phyloP scores from a whole-genome alignment of 768 basidiomycete genomes.

The Macrolepiota albuminosa region DNA sequence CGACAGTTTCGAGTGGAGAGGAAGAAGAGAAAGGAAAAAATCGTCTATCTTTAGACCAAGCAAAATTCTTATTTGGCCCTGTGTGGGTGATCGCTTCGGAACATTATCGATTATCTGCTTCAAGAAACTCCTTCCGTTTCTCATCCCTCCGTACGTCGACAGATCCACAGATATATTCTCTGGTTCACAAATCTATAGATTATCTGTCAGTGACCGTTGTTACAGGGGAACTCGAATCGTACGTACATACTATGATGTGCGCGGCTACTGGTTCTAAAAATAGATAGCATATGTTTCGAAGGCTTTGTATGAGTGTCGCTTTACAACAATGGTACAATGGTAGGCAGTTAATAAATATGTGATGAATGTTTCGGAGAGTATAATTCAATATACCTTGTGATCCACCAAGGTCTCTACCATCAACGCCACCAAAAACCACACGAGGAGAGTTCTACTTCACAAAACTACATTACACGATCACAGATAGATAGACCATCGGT shows the following conservation, averaged over 20 bases:
- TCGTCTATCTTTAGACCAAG: slow-evolving; percentile 29
- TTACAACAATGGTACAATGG: slow-evolving; percentile 33
- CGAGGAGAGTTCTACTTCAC: too few species aligned
- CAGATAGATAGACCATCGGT: too few species aligned
- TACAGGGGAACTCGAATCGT: neutral
- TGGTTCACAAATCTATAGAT: too few species aligned
- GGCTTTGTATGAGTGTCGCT: neutral
- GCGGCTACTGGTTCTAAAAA: neutral
- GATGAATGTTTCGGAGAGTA: neutral
- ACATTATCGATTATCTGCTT: neutral
- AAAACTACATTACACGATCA: too few species aligned
- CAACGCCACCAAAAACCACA: too few species aligned
- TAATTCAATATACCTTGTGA: slow-evolving; percentile 9
- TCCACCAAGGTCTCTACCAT: slow-evolving; percentile 5
- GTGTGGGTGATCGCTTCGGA: neutral
- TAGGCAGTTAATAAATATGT: slow-evolving; percentile 35
- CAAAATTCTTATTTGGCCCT: slow-evolving; percentile 29
- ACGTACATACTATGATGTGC: too few species aligned
- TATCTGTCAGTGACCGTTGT: neutral
- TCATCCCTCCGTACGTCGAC: neutral
- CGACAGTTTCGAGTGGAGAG: slow-evolving; percentile 38
- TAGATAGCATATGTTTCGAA: neutral
- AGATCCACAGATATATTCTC: neutral
- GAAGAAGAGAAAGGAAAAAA: slow-evolving; percentile 43
- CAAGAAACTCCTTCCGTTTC: neutral